These are phyloP conservation scores for Entophlyctis luteolus DNA, from an alignment of 192 early-diverging fungal genomes.

Conservation along the genomic window DNA sequence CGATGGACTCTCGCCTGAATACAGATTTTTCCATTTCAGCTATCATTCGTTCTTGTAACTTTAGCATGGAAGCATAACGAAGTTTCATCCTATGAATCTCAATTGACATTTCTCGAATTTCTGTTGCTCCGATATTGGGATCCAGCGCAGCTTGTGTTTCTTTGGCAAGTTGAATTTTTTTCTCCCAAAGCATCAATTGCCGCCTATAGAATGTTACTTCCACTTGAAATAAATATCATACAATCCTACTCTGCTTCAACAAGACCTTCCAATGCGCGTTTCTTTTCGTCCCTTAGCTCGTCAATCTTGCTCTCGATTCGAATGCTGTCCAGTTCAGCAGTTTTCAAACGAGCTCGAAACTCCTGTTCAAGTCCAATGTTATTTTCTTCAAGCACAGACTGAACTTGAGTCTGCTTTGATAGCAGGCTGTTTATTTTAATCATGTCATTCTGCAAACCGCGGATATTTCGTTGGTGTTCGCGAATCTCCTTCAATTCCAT, in stretches of 20 bases:
- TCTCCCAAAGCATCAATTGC: slow-evolving; percentile 66
- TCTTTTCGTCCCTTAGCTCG: slow-evolving; percentile 48
- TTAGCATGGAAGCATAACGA: slow-evolving; percentile 54
- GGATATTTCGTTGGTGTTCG: slow-evolving; percentile 53
- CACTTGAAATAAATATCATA: not conserved
- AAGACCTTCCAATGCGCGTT: slow-evolving; percentile 50
- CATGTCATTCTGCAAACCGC: slow-evolving; percentile 56
- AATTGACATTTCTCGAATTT: slow-evolving; percentile 56
- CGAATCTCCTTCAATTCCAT: slow-evolving; percentile 54
- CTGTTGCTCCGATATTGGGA: slow-evolving; percentile 59
- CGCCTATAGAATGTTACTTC: slow-evolving; percentile 40
- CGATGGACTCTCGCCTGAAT: slow-evolving; percentile 53
- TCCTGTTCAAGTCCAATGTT: slow-evolving; percentile 59
- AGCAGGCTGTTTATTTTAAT: slow-evolving; percentile 61
- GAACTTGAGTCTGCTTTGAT: slow-evolving; percentile 45
- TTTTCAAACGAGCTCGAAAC: slow-evolving; percentile 54
- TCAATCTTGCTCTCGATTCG: slow-evolving; percentile 49
- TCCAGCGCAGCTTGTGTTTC: slow-evolving; percentile 62
- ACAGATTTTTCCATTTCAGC: slow-evolving; percentile 64
- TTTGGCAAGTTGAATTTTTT: slow-evolving; percentile 64
- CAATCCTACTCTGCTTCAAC: slow-evolving; percentile 54
- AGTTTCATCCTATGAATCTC: slow-evolving; percentile 66
- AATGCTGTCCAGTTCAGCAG: slow-evolving; percentile 52
- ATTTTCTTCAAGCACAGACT: slow-evolving; percentile 51
- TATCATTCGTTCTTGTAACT: slow-evolving; percentile 63